Base-by-base conservation (phyloP, 768 basidiomycete genomes). In the Leucosporidium scottii region DNA sequence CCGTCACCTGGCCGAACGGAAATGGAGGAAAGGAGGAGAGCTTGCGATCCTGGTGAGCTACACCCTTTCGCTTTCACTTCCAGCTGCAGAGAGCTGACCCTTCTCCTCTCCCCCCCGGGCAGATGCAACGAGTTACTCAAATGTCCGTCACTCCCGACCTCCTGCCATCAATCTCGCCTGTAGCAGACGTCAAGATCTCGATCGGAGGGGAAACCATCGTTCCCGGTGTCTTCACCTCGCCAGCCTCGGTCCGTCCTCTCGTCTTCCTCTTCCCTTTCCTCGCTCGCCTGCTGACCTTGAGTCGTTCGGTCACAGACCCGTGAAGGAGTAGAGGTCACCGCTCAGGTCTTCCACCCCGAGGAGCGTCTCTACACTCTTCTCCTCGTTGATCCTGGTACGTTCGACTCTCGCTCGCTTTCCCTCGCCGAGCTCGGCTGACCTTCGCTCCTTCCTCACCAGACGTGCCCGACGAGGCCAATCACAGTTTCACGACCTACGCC, bases 81-180 rank as follows among this genome's bases (percentile, higher is more conserved):
- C 53, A n/a, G 17, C 17, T 28, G 27, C 23, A 36, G 59, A 36
- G 59, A 28, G 44, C 13, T 50, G 25, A 28, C 18, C 21, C 13
- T 31, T 47, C 5, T 10, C 39, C 10, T 51, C 17, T 8, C 21
- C 27, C 27, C 1, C 59, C 7, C 23, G 51, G 48, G 17, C 75
- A 93, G 88, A 96, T 96, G 91, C 90, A 96, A 76, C 88, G 93
- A 75, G 75, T 98, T 55, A 83, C 91, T 73, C 90, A 93, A 79
- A 91, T 96, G 91, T 80, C 86, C 59, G 86, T 98, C 65, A 82
- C 96, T 3, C 93, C 94, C 0, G 94, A 99, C 75, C 80, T 93
- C 17, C 77, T 97, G 23, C 85, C 89, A 1, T 80, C 80, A 48
- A 76, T 94, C 12, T 84, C 83, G 60, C 91, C 91, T 0, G 84